Conservation (phyloP, 345 rosid species). For the Eucalyptus tenuipes region DNA sequence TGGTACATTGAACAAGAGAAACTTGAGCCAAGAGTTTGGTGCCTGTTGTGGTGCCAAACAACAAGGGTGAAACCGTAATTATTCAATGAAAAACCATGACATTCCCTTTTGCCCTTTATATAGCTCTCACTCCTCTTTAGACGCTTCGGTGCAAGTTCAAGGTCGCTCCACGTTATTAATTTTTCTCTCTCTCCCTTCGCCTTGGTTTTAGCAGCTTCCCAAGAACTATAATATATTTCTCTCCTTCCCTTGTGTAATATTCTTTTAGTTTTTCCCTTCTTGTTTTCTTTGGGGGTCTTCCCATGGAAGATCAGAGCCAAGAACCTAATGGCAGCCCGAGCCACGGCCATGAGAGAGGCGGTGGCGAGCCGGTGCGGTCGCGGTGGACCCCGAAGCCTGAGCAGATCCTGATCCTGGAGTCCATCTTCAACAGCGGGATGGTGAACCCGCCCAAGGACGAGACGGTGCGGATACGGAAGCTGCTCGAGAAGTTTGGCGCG, state of each 20-base stretch:
- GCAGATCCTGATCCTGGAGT: slow-evolving; percentile 94
- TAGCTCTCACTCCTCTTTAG: not conserved
- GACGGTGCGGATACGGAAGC: slow-evolving; percentile 77
- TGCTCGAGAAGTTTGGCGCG: slow-evolving; percentile 84
- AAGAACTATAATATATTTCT: not conserved
- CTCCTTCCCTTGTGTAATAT: not conserved
- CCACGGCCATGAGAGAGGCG: slow-evolving; percentile 19
- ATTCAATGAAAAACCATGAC: not conserved
- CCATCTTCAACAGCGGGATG: slow-evolving; percentile 98
- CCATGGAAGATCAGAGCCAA: slow-evolving; percentile 67
- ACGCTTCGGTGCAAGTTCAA: not conserved
- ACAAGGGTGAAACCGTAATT: slow-evolving; percentile 31
- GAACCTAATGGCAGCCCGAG: slow-evolving; percentile 23
- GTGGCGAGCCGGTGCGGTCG: slow-evolving; percentile 66
- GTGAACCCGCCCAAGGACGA: slow-evolving; percentile 97
- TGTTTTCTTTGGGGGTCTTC: not conserved
- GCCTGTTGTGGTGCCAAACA: not conserved
- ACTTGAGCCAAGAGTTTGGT: not conserved
- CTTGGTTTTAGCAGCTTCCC: slow-evolving; percentile 21
- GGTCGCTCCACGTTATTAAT: not conserved
- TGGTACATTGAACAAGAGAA: not conserved
- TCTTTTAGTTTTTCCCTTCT: not conserved
- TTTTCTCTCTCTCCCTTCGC: slow-evolving; percentile 4
- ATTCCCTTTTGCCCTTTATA: slow-evolving; percentile 23
- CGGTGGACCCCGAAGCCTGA: slow-evolving; percentile 99